These are phyloP conservation scores for Peterozyma toletana DNA, from an alignment of 805 yeast genomes.

Conservation along the genomic window DNA sequence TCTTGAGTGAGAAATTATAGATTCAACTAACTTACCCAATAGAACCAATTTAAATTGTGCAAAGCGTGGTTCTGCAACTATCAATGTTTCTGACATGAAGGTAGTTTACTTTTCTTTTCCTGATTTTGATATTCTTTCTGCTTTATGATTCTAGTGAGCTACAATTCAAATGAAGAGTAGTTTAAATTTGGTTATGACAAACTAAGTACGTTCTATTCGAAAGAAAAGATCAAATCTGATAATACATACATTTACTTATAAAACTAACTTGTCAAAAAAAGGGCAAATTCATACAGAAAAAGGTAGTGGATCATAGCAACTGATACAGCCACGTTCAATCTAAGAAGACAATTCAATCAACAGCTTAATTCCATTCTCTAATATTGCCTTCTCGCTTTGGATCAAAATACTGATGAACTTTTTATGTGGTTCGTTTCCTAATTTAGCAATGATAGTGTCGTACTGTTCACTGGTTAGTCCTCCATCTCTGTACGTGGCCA, in stretches of 20 bases:
- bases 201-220: no score
- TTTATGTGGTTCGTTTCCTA: not conserved
- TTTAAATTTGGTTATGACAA: no score
- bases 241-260: no score
- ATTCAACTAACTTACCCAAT: slow-evolving; percentile 23
- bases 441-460: slow-evolving; percentile 7
- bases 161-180: no score
- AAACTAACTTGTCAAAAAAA: no score
- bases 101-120: no score
- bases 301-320: not conserved
- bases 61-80: slow-evolving; percentile 20
- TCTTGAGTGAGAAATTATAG: no score
- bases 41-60: slow-evolving; percentile 58
- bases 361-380: slow-evolving; percentile 3
- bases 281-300: no score
- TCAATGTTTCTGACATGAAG: no score
- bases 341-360: not conserved
- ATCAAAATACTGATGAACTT: slow-evolving; percentile 5
- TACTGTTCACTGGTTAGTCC: slow-evolving; percentile 10
- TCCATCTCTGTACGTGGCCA: slow-evolving; percentile 8
- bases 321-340: not conserved
- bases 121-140: not conserved
- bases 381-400: slow-evolving; percentile 9
- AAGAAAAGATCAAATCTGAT: no score
- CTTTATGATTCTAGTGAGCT: no score